Evolutionary conservation across 2,329 filamentous ascomycete species (phyloP), one percentile per base, ranked within the genome.

Genomic region (Nemania serpens): DNA sequence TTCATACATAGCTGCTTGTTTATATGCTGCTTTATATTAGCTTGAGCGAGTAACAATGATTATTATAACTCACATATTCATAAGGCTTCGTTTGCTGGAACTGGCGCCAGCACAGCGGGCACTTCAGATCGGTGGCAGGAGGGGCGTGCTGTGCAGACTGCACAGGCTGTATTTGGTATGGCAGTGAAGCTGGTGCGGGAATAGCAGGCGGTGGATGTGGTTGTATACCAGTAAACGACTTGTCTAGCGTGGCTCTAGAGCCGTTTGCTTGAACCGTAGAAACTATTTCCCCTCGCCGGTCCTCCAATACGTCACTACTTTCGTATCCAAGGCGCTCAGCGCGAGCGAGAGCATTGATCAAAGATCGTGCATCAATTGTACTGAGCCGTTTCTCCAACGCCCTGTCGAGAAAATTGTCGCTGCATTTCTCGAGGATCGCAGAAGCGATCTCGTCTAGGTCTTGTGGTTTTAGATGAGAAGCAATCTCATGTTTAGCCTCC

Each of bases 251-350:
- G 17, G 57, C 41, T 51, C 60, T 36, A 48, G 59, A 51, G 18
- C 45, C 51, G 13, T 43, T 62, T 53, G 50, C 56, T 18, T 69
- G 64, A 48, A 66, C 63, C 9, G 66, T 62, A 25, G 69, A 68
- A 2, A 80, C 75, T 17, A 79, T 75, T 25, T 71, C 73, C 61
- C 81, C 78, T 34, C 29, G 71, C 41, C 61, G 73, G 51, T 81
- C 78, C 34, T 81, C 77, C 12, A 84, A 73, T 2, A 83, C 75
- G 55, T 86, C 84, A 34, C 75, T 73, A 0, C 76, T 74, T 51
- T 84, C 79, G 57, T 86, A 87, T 2, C 84, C 84, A 0, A 87
- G 77, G 2, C 84, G 81, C 66, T 85, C 82, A 1, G 84, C 83
- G 37, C 79, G 76, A 1, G 84, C 84, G 18, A 87, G 76, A 13